Percentiles rank a stretch among this genome's conserved stretches.
phyloP scores from a whole-genome alignment of 2,329 filamentous ascomycete species.

The Pleomassaria siparia region DNA sequence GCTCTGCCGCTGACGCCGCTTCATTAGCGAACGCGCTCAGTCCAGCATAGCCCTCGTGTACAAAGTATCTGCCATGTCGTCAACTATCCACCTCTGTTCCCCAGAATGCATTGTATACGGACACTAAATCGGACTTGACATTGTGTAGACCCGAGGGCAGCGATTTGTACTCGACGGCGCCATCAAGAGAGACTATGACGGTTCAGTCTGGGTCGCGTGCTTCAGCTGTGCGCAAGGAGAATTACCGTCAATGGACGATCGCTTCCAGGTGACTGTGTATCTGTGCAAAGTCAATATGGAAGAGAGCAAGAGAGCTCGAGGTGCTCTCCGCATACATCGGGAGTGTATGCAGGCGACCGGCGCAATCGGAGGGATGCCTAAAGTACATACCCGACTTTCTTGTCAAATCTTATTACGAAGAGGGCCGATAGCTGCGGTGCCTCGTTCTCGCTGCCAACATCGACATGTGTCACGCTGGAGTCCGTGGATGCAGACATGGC shows the following conservation, averaged over 20 bases:
- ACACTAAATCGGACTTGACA: slow-evolving; percentile 78
- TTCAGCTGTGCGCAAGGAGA: neutral
- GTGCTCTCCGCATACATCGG: neutral
- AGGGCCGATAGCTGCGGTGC: slow-evolving; percentile 61
- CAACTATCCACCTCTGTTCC: neutral
- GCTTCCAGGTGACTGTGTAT: slow-evolving; percentile 87
- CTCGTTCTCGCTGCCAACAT: slow-evolving; percentile 20
- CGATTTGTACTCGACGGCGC: slow-evolving; percentile 93
- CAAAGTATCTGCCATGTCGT: slow-evolving; percentile 72
- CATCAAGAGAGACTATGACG: slow-evolving; percentile 67
- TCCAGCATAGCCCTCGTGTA: slow-evolving; percentile 80
- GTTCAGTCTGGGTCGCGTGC: neutral
- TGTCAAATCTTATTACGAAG: slow-evolving; percentile 89
- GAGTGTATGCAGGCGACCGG: neutral
- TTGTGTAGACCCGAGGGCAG: slow-evolving; percentile 91
- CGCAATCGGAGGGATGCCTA: neutral
- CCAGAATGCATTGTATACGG: slow-evolving; percentile 17
- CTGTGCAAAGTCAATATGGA: slow-evolving; percentile 44
- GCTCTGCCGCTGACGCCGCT: slow-evolving; percentile 73
- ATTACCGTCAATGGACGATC: slow-evolving; percentile 66
- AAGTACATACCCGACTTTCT: slow-evolving; percentile 74
- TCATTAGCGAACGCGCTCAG: slow-evolving; percentile 89
- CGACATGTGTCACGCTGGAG: slow-evolving; percentile 34
- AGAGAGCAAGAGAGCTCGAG: neutral
- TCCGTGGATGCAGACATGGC: slow-evolving; percentile 30